Conservation (phyloP, 2,329 filamentous ascomycete genomes). For the Beauveria medogensis region DNA sequence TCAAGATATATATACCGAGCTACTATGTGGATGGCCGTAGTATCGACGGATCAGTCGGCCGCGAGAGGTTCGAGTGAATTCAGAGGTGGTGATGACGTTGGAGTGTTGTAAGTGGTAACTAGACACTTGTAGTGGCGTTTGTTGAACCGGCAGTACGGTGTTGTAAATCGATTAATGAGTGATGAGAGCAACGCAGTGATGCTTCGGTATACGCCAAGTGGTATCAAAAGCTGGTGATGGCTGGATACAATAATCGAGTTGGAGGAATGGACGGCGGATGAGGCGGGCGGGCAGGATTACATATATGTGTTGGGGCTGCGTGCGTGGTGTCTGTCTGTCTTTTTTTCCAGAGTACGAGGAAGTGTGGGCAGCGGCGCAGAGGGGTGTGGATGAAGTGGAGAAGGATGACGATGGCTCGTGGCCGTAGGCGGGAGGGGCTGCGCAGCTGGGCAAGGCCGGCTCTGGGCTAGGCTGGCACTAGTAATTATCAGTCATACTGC, state of each 20-base stretch:
- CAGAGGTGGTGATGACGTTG: background rate
- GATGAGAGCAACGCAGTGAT: background rate
- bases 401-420: conserved; percentile 10
- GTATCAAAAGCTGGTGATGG: background rate
- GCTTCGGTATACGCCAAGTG: background rate
- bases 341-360: background rate
- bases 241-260: background rate
- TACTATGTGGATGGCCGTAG: background rate
- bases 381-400: background rate
- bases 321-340: background rate
- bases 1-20: conserved; percentile 6
- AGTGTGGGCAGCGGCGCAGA: too few relatives aligned
- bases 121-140: background rate
- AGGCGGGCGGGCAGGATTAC: conserved; percentile 8
- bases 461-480: background rate
- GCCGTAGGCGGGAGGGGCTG: background rate
- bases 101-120: background rate
- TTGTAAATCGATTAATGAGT: background rate
- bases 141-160: background rate
- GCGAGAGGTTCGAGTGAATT: background rate
- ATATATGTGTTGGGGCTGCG: conserved; percentile 8
- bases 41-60: background rate
- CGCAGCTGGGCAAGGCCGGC: background rate
- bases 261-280: background rate
- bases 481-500: too few relatives aligned